Percentiles rank a stretch among this genome's conserved stretches.
phyloP scores from a whole-genome alignment of 345 rosid genomes.

The Adansonia digitata region DNA sequence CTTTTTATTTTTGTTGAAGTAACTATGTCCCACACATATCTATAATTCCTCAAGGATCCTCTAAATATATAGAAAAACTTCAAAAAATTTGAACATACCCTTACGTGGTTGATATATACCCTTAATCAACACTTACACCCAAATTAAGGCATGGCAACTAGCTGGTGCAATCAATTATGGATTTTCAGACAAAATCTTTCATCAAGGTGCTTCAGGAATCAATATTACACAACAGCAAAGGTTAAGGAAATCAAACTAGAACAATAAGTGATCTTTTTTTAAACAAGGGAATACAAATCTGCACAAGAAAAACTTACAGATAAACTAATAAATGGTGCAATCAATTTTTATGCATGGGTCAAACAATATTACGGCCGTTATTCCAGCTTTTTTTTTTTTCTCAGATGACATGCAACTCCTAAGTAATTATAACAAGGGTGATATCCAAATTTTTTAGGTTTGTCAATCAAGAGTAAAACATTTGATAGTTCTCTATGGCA shows the following conservation, averaged over 20 bases:
- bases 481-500: neutral
- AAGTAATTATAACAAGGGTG: neutral
- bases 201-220: neutral
- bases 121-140: too few species aligned
- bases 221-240: neutral
- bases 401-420: neutral
- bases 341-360: neutral
- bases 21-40: too few species aligned
- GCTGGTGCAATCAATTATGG: neutral
- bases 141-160: neutral
- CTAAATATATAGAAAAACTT: too few species aligned
- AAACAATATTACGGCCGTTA: too few species aligned
- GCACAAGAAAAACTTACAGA: neutral
- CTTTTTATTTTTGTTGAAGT: too few species aligned
- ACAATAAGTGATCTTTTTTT: neutral
- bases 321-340: constrained; percentile 1
- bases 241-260: neutral
- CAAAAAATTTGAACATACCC: too few species aligned
- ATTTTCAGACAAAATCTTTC: neutral
- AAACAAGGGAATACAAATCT: neutral
- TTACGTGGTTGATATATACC: too few species aligned
- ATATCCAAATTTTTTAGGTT: neutral
- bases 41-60: too few species aligned
- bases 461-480: neutral
- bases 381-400: neutral